phyloP scores from a whole-genome alignment of 768 basidiomycete species.

The Suillus subaureus region DNA sequence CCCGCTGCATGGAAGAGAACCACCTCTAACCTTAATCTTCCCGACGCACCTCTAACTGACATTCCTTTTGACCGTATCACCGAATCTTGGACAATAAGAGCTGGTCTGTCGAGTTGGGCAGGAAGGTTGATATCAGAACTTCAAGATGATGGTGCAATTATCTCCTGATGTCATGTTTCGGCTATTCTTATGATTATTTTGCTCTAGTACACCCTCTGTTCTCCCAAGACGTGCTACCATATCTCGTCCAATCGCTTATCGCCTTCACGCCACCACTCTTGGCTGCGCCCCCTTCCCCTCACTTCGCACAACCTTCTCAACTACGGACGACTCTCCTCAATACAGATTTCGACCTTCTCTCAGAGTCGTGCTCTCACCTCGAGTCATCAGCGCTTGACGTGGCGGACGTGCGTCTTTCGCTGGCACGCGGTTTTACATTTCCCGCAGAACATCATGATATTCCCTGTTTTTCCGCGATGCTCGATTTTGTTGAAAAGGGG shows the following conservation, averaged over 20 bases:
- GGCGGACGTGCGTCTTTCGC: conserved; percentile 70
- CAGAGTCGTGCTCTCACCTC: conserved; percentile 73
- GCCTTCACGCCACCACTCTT: conserved; percentile 61
- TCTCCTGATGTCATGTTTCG: background rate
- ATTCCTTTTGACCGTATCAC: conserved; percentile 30
- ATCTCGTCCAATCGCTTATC: conserved; percentile 58
- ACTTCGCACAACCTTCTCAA: conserved; percentile 42
- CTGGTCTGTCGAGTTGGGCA: conserved; percentile 70
- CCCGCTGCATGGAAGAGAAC: conserved; percentile 62
- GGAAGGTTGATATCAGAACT: conserved; percentile 78
- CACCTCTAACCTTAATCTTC: conserved; percentile 23
- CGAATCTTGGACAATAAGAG: conserved; percentile 70
- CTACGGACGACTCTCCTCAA: conserved; percentile 51
- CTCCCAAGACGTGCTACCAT: conserved; percentile 62
- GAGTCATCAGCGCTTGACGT: conserved; percentile 81
- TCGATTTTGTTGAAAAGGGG: conserved; percentile 79
- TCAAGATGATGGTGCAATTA: conserved; percentile 60
- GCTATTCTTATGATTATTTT: background rate
- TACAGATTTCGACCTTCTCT: conserved; percentile 71
- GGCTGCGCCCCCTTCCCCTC: conserved; percentile 36
- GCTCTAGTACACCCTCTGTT: conserved; percentile 56
- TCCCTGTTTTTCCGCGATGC: conserved; percentile 61
- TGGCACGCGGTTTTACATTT: conserved; percentile 67
- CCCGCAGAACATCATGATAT: conserved; percentile 57
- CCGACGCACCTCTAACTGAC: conserved; percentile 19